Conservation (phyloP, 148 eudicot genomes). For the Agrostemma githago region DNA sequence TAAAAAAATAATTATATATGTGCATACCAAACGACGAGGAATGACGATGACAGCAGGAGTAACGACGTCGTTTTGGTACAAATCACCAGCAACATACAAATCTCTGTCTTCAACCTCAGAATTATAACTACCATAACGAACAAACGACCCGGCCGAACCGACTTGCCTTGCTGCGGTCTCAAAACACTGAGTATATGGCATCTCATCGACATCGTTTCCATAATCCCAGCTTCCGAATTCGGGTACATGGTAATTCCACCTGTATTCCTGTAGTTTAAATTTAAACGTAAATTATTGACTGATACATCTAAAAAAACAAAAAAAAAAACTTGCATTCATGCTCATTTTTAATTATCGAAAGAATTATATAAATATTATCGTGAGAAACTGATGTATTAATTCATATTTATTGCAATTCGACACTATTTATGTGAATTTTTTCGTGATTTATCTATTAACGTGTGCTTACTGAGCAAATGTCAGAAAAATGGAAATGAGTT, state of each 20-base stretch:
- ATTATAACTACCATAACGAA: conserved; percentile 19
- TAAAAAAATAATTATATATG: too few relatives aligned
- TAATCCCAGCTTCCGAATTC: conserved; percentile 92
- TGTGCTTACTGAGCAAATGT: too few relatives aligned
- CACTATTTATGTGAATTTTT: too few relatives aligned
- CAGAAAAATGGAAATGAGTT: too few relatives aligned
- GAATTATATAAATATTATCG: too few relatives aligned
- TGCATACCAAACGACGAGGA: conserved; percentile 66
- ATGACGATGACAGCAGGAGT: conserved; percentile 88
- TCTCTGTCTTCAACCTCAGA: conserved; percentile 46
- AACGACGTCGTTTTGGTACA: conserved; percentile 64
- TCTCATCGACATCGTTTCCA: conserved; percentile 39
- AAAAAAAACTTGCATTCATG: too few relatives aligned
- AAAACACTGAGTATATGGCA: conserved; percentile 66
- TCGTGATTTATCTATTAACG: too few relatives aligned
- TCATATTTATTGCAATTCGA: too few relatives aligned
- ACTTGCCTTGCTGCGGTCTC: conserved; percentile 67
- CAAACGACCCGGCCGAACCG: conserved; percentile 8
- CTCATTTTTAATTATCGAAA: too few relatives aligned
- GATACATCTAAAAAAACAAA: not conserved
- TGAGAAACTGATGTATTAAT: too few relatives aligned
- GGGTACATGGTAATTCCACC: conserved; percentile 62
- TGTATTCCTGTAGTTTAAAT: conserved; percentile 16
- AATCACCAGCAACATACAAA: conserved; percentile 78
- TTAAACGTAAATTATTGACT: not conserved